Base-by-base conservation (phyloP, 257 asterid genomes). In the Ballota nigra region DNA sequence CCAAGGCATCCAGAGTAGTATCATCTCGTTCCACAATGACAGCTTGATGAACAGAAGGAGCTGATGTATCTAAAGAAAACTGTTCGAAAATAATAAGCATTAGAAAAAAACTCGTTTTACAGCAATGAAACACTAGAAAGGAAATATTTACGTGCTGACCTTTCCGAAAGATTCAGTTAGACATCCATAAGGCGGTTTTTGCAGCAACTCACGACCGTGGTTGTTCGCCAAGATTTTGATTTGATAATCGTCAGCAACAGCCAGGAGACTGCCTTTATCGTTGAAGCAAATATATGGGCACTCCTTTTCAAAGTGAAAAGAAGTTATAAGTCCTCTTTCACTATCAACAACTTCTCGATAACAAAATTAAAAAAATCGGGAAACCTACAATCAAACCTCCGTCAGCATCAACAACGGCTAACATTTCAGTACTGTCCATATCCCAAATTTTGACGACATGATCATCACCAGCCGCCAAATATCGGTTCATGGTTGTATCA, bases 361-460 rank as follows among this genome's bases (percentile, higher is more conserved):
- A 26, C 26, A 71, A 10, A 63, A 29, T 19, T 1, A 29, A 69
- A 11, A 34, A n/a, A 4, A 41, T 22, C 10, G 31, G 41, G 65
- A 73, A 68, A 68, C 84, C 40, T 86, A 91, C 97, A 4, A 86
- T 81, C 72, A 86, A 74, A 67, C 80, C 83, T 74, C 96, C 96
- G 52, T 78, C 91, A 13, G 86, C 94, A 72, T 85, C 87, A 62
- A 85, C 43, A 52, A 63, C 79, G 23, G 83, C 79, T 74, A 84
- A 71, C 9, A 79, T 36, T 52, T 85, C 81, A 58, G 38, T 56
- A 58, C 47, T 71, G 74, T 87, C 87, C 58, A 87, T 63, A 53
- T 91, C 85, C 97, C 97, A 91, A 60, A 91, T 71, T 72, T 91
- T 91, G 77, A 91, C 83, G 66, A 74, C 63, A 65, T 84, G 86